Conservation (phyloP, 148 eudicot genomes). For the Vaccinium macrocarpon region DNA sequence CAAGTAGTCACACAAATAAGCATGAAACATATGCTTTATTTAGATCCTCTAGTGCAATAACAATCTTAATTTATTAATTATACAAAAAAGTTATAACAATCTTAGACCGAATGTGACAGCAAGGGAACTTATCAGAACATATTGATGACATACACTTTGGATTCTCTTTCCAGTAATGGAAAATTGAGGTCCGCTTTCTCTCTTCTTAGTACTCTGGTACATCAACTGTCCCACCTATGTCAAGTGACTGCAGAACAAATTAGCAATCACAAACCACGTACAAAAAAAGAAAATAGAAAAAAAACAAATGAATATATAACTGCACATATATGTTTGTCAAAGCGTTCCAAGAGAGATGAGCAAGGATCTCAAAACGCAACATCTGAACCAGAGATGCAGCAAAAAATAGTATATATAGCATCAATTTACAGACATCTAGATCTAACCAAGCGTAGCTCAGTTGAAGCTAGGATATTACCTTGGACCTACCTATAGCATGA, state of each 20-base stretch:
- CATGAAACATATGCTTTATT: neutral
- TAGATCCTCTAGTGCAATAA: neutral
- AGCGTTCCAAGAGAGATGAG: neutral
- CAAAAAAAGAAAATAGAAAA: neutral
- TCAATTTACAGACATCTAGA: neutral
- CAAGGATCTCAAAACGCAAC: neutral
- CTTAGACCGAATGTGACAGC: neutral
- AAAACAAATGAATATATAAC: neutral
- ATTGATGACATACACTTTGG: neutral
- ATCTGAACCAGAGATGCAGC: neutral
- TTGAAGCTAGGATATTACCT: neutral
- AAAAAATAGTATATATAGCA: neutral
- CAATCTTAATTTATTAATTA: neutral
- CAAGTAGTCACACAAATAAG: neutral
- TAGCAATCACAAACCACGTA: neutral
- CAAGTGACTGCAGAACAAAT: neutral
- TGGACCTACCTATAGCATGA: neutral
- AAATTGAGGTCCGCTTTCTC: neutral
- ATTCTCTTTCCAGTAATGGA: neutral
- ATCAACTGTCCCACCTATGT: neutral
- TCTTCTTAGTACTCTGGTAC: neutral
- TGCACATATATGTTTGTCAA: neutral
- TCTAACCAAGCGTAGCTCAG: neutral
- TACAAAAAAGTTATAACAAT: neutral
- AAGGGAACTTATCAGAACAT: neutral